A percentile compares a stretch with the other conserved stretches of the same genome.
These are phyloP conservation scores for Blastocystis sp. DNA, from an alignment of 352 stramenopile species.

Conservation along the genomic window DNA sequence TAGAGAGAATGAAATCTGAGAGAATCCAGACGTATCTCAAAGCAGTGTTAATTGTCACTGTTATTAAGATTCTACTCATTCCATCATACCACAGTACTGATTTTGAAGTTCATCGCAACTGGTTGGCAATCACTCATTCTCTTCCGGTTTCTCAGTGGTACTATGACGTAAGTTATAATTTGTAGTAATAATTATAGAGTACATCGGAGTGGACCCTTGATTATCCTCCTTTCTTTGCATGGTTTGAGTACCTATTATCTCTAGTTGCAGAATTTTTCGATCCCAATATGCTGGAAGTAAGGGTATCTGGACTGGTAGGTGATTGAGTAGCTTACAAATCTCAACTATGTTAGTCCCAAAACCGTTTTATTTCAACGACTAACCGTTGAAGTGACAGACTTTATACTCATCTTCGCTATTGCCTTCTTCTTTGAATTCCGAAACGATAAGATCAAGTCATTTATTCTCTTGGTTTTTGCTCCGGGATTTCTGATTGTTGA, in stretches of 20 bases:
- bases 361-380: slow-evolving; percentile 85
- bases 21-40: not conserved
- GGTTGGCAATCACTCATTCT: slow-evolving; percentile 89
- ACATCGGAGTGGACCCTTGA: slow-evolving; percentile 94
- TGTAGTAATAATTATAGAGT: slow-evolving; percentile 71
- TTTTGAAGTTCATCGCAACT: slow-evolving; percentile 97
- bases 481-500: slow-evolving; percentile 90
- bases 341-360: slow-evolving; percentile 74
- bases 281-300: slow-evolving; percentile 73
- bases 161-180: slow-evolving; percentile 76
- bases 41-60: slow-evolving; percentile 13
- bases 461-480: slow-evolving; percentile 85
- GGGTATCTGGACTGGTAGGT: not conserved
- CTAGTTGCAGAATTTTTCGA: slow-evolving; percentile 75
- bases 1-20: slow-evolving; percentile 4
- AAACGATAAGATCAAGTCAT: slow-evolving; percentile 1
- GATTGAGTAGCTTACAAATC: slow-evolving; percentile 65
- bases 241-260: slow-evolving; percentile 87
- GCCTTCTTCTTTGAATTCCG: not conserved
- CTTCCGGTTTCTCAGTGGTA: slow-evolving; percentile 87
- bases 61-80: slow-evolving; percentile 83
- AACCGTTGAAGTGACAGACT: slow-evolving; percentile 85
- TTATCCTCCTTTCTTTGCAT: slow-evolving; percentile 95
- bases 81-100: slow-evolving; percentile 90
- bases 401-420: slow-evolving; percentile 76